Percentiles rank a stretch among this genome's conserved stretches.
Conservation (phyloP, 2,329 filamentous ascomycete species). For the Akanthomyces lecanii region DNA sequence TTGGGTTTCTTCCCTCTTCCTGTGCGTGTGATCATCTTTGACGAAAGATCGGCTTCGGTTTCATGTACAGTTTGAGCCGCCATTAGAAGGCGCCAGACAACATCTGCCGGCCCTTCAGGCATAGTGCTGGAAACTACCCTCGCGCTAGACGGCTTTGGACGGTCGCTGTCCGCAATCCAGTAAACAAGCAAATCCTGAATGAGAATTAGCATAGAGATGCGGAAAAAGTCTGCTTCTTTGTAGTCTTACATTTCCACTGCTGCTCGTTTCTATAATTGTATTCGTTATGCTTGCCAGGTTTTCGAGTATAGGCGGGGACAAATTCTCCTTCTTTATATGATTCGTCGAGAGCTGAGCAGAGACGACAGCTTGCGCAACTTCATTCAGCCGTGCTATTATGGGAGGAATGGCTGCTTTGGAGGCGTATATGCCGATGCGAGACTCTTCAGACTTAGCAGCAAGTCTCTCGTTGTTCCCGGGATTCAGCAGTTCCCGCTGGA, state of each 20-base stretch:
- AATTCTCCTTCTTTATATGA: slow-evolving; percentile 19
- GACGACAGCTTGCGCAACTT: slow-evolving; percentile 26
- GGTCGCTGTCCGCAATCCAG: slow-evolving; percentile 36
- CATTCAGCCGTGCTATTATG: slow-evolving; percentile 35
- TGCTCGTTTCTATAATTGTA: slow-evolving; percentile 26
- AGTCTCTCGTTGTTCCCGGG: slow-evolving; percentile 30
- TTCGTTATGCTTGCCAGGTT: slow-evolving; percentile 32
- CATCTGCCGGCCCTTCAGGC: slow-evolving; percentile 40
- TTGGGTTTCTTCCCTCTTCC: slow-evolving; percentile 13
- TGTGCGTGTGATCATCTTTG: slow-evolving; percentile 23
- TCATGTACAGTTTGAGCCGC: slow-evolving; percentile 20
- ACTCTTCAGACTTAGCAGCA: slow-evolving; percentile 20
- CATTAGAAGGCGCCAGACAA: slow-evolving; percentile 43
- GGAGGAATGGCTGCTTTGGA: slow-evolving; percentile 28
- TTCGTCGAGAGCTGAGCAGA: slow-evolving; percentile 26
- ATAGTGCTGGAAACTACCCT: slow-evolving; percentile 16
- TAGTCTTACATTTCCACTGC: slow-evolving; percentile 22
- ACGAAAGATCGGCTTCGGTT: slow-evolving; percentile 9
- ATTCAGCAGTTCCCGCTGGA: slow-evolving; percentile 30
- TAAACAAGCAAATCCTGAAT: slow-evolving; percentile 33
- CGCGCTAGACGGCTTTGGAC: background rate
- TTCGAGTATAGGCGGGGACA: slow-evolving; percentile 24
- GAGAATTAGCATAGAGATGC: slow-evolving; percentile 13
- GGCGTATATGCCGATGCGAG: slow-evolving; percentile 28
- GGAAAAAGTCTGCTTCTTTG: background rate